Conservation (phyloP, 352 stramenopile species). For the Phytophthora quininea region DNA sequence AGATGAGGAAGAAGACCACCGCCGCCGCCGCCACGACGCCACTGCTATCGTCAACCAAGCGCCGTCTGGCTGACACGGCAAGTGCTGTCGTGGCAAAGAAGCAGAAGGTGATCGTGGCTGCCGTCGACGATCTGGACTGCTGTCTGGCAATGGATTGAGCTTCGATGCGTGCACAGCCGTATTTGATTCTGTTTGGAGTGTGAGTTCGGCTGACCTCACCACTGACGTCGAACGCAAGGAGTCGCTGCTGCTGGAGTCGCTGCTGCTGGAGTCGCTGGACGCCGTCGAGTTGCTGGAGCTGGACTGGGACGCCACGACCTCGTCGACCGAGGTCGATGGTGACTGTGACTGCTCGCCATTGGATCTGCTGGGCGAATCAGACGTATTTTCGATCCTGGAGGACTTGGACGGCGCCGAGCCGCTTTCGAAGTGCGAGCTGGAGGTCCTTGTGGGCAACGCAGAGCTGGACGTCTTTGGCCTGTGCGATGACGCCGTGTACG, state of each 20-base stretch:
- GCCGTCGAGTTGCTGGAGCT: slow-evolving; percentile 23
- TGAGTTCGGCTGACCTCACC: not conserved
- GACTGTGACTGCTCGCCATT: not conserved
- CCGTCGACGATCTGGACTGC: slow-evolving; percentile 20
- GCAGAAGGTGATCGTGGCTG: slow-evolving; percentile 7
- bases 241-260: too few relatives aligned
- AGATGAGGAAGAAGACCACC: slow-evolving; percentile 16
- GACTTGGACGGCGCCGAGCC: not conserved
- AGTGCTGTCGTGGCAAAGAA: slow-evolving; percentile 4
- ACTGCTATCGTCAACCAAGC: slow-evolving; percentile 7
- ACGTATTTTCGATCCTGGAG: slow-evolving; percentile 11
- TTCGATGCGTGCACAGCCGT: not conserved
- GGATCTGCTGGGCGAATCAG: slow-evolving; percentile 10
- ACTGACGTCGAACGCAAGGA: slow-evolving; percentile 6
- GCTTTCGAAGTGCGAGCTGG: not conserved
- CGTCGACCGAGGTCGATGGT: not conserved
- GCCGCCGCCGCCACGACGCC: not conserved
- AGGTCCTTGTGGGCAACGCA: not conserved
- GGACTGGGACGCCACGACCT: slow-evolving; percentile 17
- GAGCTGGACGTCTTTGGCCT: not conserved
- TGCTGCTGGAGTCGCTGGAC: slow-evolving; percentile 11
- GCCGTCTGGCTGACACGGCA: not conserved
- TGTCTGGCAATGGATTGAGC: slow-evolving; percentile 3
- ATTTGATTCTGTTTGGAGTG: slow-evolving; percentile 7
- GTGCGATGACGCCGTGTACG: not conserved